Base-by-base conservation (phyloP, 1,284 basidiomycete genomes). In the Fomitopsis schrenkii region DNA sequence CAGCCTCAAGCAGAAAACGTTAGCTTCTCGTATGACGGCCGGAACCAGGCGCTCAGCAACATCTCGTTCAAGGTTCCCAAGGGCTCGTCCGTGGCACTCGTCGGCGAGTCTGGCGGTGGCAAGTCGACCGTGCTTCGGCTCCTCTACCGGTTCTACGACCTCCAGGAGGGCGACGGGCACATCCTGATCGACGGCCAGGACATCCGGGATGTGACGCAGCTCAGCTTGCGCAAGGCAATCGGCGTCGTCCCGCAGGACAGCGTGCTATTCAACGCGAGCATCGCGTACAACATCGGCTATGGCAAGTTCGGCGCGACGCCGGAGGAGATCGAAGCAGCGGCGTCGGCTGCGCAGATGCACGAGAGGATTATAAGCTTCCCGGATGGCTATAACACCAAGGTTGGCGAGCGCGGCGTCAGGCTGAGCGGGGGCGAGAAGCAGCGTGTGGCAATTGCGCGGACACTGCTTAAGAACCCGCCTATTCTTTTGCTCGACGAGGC, bases 131-230 rank as follows among this genome's bases (percentile, higher is more conserved):
- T 95, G 59, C 76, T 94, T 59, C 87, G 93, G 17, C 80, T 95
- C 53, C 79, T 97, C 15, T 97, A 93, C 73, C 84, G 94, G 52
- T 95, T 97, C 77, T 96, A 97, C 73, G 95, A 97, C 70, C 81
- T 94, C 19, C 80, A 83, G 35, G 82, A 84, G 59, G 91, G 91
- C 38, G 81, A 88, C 64, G 89, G 89, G 17, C 79, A 86, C 38
- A 91, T 93, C 66, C 74, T 85, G 56, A 87, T 96, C 64, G 93
- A 97, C 68, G 93, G 91, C 1, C 83, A 90, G 69, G 92, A 97
- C 68, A 90, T 97, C 61, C 83, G 89, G 40, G 87, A 94, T 65
- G 83, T 97, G 14, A 95, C 93, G 0, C 93, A 95, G 71, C 77
- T 81, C 41, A 91, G 87, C 61, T 77, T 97, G 50, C 82, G 94